Evolutionary conservation across 1,139 yeast species (phyloP), one percentile per base, ranked within the genome.

Genomic region (Sugiyamaella grinbergsii): DNA sequence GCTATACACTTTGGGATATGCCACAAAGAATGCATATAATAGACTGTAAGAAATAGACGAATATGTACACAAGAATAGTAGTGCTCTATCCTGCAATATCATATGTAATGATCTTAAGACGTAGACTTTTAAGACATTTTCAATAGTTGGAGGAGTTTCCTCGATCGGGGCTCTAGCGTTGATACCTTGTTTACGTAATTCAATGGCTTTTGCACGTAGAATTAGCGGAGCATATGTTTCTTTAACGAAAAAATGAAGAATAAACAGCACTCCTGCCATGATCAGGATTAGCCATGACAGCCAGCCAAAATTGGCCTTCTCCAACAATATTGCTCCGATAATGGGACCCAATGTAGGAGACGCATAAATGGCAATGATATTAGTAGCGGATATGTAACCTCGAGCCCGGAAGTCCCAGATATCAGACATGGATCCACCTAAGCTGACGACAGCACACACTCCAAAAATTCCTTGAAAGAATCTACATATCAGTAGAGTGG

Each of bases 341-440:
- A 50, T 36, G 8, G 53, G 53, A 10, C 53, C 53, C 16, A 50
- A 23, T 3, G 46, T 33, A 4, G 53, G 53, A 8, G 53, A 44
- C 11, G 45, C 43, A 29, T 50, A 50, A 26, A 50, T 50, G 28
- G 53, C 47, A 32, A 50, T 29, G 13, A 47, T 39, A 41, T 50
- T 50, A 29, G 45, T 40, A 6, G 47, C 47, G 3, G 47, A 48
- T 6, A 41, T 46, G 24, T 33, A 24, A 11, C 49, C 50, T 8
- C 47, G 50, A 16, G 39, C 43, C 4, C 43, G 29, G 34, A 37
- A 45, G 22, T 38, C 43, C 49, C 49, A 45, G 23, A 45, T 45
- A 31, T 47, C 47, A 15, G 83, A 83, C 45, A 82, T 63, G 2
- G 80, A 77, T 24, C 87, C 88, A 1, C 85, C 85, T 85, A 84